A percentile compares a stretch with the other conserved stretches of the same genome.
These are phyloP conservation scores for Penicillium goetzii DNA, from an alignment of 495 filamentous ascomycete species.

Conservation along the genomic window DNA sequence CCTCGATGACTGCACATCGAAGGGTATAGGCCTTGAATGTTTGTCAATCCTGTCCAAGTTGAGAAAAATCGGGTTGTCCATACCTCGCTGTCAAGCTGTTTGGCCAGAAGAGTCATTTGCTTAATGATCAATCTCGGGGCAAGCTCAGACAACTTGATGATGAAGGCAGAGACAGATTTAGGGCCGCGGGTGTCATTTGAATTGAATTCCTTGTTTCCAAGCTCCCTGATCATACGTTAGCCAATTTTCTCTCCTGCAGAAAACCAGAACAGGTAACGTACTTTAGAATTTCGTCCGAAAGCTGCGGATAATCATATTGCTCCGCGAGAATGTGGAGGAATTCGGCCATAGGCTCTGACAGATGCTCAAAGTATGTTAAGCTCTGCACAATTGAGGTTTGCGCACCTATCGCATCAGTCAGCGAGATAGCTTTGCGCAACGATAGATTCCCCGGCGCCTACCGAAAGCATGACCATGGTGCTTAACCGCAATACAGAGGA, in stretches of 20 bases:
- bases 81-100: conserved; percentile 93
- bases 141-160: conserved; percentile 94
- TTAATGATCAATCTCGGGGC: conserved; percentile 92
- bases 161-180: conserved; percentile 97
- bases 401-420: conserved; percentile 63
- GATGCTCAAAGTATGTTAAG: conserved; percentile 95
- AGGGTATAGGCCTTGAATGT: conserved; percentile 79
- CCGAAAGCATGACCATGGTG: conserved; percentile 98
- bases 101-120: conserved; percentile 91
- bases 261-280: conserved; percentile 23
- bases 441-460: conserved; percentile 42
- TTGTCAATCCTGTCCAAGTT: conserved; percentile 24
- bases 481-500: conserved; percentile 94
- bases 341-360: conserved; percentile 98
- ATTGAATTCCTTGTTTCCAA: conserved; percentile 97
- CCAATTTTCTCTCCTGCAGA: neutral
- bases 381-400: conserved; percentile 98
- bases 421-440: neutral
- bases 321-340: conserved; percentile 94
- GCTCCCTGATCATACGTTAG: conserved; percentile 62
- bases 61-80: conserved; percentile 5
- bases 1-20: conserved; percentile 90
- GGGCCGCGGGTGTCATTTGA: conserved; percentile 93
- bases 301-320: conserved; percentile 96
- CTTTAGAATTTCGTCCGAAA: conserved; percentile 88